These are phyloP conservation scores for Polytrichum formosum DNA, from an alignment of 225 moss, liverwort and hornwort genomes.

Conservation along the genomic window DNA sequence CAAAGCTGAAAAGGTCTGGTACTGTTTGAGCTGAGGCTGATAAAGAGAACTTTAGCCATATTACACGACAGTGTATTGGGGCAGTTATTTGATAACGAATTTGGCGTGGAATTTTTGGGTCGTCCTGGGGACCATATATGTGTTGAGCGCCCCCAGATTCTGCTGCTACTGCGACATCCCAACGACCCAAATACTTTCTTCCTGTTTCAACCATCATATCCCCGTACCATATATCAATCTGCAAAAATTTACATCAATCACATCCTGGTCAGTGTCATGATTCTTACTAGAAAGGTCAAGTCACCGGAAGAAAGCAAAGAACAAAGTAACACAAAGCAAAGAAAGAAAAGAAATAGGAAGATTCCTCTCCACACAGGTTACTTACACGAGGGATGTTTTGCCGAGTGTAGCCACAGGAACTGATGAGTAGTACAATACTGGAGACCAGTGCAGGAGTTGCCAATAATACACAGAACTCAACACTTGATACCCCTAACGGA, in stretches of 20 bases:
- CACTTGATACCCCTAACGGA: slow-evolving; percentile 56
- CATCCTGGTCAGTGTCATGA: neutral
- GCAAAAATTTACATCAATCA: slow-evolving; percentile 4
- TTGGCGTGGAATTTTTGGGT: slow-evolving; percentile 41
- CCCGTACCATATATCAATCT: slow-evolving; percentile 93
- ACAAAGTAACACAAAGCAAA: neutral
- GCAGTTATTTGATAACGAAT: slow-evolving; percentile 65
- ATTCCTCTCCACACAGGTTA: neutral
- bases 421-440: slow-evolving; percentile 63
- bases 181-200: slow-evolving; percentile 67
- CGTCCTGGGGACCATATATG: slow-evolving; percentile 41
- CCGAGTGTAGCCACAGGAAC: slow-evolving; percentile 60
- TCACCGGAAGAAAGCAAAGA: too few species aligned
- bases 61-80: slow-evolving; percentile 61
- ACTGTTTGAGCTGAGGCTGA: slow-evolving; percentile 38
- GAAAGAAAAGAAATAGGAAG: slow-evolving; percentile 1
- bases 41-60: slow-evolving; percentile 78
- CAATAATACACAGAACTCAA: slow-evolving; percentile 76
- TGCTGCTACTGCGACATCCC: slow-evolving; percentile 73
- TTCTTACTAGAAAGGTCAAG: too few species aligned
- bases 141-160: slow-evolving; percentile 27
- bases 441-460: slow-evolving; percentile 75
- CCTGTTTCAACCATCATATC: slow-evolving; percentile 64
- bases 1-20: slow-evolving; percentile 77
- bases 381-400: slow-evolving; percentile 85